These are phyloP conservation scores for Chaetomium strumarium DNA, from an alignment of 2,329 filamentous ascomycete species.

Conservation along the genomic window DNA sequence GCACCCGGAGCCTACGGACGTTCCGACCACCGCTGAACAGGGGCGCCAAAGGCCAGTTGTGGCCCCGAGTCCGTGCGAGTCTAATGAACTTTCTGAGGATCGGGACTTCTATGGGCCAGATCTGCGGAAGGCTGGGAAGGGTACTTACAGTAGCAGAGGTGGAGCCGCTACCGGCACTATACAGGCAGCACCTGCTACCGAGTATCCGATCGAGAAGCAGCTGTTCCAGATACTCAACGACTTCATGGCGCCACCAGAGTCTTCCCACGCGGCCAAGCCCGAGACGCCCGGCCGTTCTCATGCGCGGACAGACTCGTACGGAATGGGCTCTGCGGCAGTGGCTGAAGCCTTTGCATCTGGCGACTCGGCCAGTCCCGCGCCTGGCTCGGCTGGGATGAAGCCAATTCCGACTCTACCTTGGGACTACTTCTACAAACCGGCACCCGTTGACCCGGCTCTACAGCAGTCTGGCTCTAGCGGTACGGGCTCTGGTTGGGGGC, in stretches of 20 bases:
- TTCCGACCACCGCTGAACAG: neutral
- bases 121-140: neutral
- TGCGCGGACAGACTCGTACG: constrained; percentile 39
- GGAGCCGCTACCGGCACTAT: neutral
- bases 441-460: constrained; percentile 8
- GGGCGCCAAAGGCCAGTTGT: neutral
- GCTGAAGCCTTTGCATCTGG: constrained; percentile 44
- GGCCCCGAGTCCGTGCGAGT: constrained; percentile 15
- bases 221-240: constrained; percentile 45
- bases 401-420: constrained; percentile 44
- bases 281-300: constrained; percentile 15
- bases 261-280: constrained; percentile 12
- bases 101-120: constrained; percentile 18
- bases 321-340: constrained; percentile 48
- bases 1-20: neutral
- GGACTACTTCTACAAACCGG: constrained; percentile 39
- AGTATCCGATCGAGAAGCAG: constrained; percentile 33
- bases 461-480: constrained; percentile 1
- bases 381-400: constrained; percentile 31
- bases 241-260: constrained; percentile 42
- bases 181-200: constrained; percentile 13
- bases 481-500: neutral
- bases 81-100: constrained; percentile 23
- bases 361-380: constrained; percentile 29
- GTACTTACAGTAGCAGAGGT: neutral